Evolutionary conservation across 2,329 filamentous ascomycete genomes (phyloP), one percentile per base, ranked within the genome.

Genomic region (Beauveria scarabaeidicola): DNA sequence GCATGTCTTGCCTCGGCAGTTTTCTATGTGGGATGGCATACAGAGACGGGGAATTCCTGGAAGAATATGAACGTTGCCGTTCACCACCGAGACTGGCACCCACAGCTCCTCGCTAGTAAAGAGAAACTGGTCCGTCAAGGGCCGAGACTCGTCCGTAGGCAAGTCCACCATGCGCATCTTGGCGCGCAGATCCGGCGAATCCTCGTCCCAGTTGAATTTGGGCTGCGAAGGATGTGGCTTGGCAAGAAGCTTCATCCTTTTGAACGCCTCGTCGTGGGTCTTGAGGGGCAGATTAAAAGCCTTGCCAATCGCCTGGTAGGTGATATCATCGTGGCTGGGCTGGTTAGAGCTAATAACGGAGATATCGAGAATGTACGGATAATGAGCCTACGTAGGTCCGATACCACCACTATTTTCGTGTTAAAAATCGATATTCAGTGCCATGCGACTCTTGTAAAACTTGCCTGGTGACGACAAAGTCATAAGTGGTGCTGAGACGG

Each of bases 261-360:
- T 81, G 66, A 88, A 89, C 0, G 92, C 87, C 61, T 84, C 83
- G 47, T 90, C 76, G 77, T 97, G 90, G 29, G 96, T 81, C 65
- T 86, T 82, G 19, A 97, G 78, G 15, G 86, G 83, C 8, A 97
- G 79, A 47, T 78, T 76, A 72, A 97, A 97, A 8, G 92, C 94
- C 71, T 91, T 91, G 64, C 90, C 92, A 71, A 99, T 95, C 43
- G 91, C 93, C 69, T 89, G 81, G 76, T 99, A 99, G 27, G 94
- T 97, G 66, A 97, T 97, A 71, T 99, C 94, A 73, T 99, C 94
- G 77, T 97, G 93, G 59, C 90, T 95, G 66, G 63, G 58, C 21
- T 23, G 10, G 48, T 47, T 52, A 41, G 57, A 68, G 53, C 41
- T 19, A 23, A 46, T 5, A 29, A 19, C 11, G 21, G 4, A 23